Base-by-base conservation (phyloP, 768 basidiomycete genomes). In the Lactarius tabidus region DNA sequence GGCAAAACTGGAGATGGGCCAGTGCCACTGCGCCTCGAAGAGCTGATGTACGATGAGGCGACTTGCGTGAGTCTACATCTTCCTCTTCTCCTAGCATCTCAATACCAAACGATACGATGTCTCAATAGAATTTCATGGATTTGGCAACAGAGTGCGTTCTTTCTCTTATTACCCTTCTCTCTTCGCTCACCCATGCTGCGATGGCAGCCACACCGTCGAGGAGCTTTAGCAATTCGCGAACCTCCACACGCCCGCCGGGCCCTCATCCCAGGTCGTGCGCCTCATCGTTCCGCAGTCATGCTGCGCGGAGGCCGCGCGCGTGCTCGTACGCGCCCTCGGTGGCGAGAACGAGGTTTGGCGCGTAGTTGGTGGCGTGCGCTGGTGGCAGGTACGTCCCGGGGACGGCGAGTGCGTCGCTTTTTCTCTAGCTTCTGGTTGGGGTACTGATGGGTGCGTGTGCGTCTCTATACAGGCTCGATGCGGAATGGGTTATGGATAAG, bases 361-460 rank as follows among this genome's bases (percentile, higher is more conserved):
- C 48, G 73, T 93, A 35, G 86, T 94, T 4, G 96, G 96, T 10
- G 96, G 96, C 2, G 84, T 86, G 4, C 94, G 94, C 73, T 98
- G 96, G 95, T 98, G 96, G 96, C 95, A 97, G 76, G 93, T 95
- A 33, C 87, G 95, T 36, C 29, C 39, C 48, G 87, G 89, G 17
- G 73, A 92, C 53, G 77, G 83, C 59, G 95, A 93, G 94, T 85
- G 78, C 74, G 77, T 77, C 71, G 73, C 70, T 23, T 73, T 28
- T 55, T 63, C 8, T 0, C 20, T 36, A 5, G 6, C 18, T 10
- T 8, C n/a, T 15, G 15, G 17, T n/a, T 6, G 17, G 28, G n/a
- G n/a, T 45, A 10, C n/a, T 45, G n/a, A 48, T 48, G 12, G 9
- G n/a, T 23, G 23, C 17, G 6, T 39, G 17, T 2, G 39, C 36